Evolutionary conservation across 805 yeast species (phyloP), one percentile per base, ranked within the genome.

Genomic region (Vanderwaltozyma polyspora): DNA sequence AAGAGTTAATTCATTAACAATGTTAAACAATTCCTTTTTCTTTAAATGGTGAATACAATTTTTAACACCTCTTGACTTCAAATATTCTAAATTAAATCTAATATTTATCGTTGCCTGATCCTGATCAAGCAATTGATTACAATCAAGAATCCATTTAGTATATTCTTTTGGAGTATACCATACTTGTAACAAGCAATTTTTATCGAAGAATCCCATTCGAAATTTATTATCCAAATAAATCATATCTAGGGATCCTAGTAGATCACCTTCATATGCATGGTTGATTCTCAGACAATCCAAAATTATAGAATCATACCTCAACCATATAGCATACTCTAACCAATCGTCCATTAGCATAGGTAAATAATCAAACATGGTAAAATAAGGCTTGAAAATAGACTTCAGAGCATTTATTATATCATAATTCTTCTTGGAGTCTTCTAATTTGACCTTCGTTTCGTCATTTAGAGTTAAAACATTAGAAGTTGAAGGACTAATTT

Each of bases 121-220:
- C 7, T 22, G 22, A 3, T 40, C 43, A 13, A 32, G 38, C 3
- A 26, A 23, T 2, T 36, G 19, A 28, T 37, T 43, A 18, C 39
- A 34, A 9, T 38, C 32, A 4, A 43, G 34, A 3, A 52, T 35
- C 53, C 52, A 48, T 27, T 37, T 35, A 4, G 35, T 32, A 30
- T 46, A 56, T 34, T 53, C 59, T 17, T 43, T 35, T 11, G 28
- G 22, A 2, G 56, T 40, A 30, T 48, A 56, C 55, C 59, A 52
- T 3, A 41, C 42, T 37, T 54, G 55, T 14, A 56, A 36, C 36
- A 53, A 37, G 19, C 41, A 43, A n/a, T 35, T 36, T 19, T 38
- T 34, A 32, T 48, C 46, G 36, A 55, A 52, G 15, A 37, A 35
- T 1, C 46, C 53, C 13, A 52, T 28, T 19, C 46, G 36, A 3